Percentiles rank a stretch among this genome's conserved stretches.
These are phyloP conservation scores for Scedosporium minutisporum DNA, from an alignment of 2,329 filamentous ascomycete species.

Conservation along the genomic window DNA sequence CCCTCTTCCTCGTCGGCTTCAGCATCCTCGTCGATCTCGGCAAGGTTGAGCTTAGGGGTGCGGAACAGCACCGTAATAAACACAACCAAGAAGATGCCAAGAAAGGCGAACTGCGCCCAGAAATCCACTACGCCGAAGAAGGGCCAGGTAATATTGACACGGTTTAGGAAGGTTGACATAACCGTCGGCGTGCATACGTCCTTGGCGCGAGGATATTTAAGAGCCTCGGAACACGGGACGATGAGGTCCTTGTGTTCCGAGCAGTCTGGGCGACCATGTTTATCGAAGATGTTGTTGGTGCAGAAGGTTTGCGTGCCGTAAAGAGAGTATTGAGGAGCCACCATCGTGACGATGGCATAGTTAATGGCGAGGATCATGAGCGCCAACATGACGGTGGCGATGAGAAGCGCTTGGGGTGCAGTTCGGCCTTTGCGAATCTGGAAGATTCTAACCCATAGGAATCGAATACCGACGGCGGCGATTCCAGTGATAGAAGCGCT, in stretches of 20 bases:
- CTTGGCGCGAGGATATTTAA: slow-evolving; percentile 59
- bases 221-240: slow-evolving; percentile 70
- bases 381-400: slow-evolving; percentile 83
- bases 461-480: slow-evolving; percentile 80
- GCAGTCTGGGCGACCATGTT: slow-evolving; percentile 56
- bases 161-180: slow-evolving; percentile 86
- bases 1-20: slow-evolving; percentile 92
- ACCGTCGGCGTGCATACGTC: slow-evolving; percentile 85
- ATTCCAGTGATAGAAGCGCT: slow-evolving; percentile 79
- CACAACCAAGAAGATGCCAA: slow-evolving; percentile 73
- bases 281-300: slow-evolving; percentile 54
- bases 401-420: slow-evolving; percentile 80
- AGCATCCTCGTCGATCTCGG: slow-evolving; percentile 76
- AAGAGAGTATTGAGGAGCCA: slow-evolving; percentile 91
- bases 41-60: slow-evolving; percentile 66
- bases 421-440: slow-evolving; percentile 82
- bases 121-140: slow-evolving; percentile 91
- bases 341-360: slow-evolving; percentile 83
- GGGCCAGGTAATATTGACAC: slow-evolving; percentile 86
- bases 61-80: slow-evolving; percentile 72
- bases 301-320: slow-evolving; percentile 95
- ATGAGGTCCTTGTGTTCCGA: slow-evolving; percentile 60
- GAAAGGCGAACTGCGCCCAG: slow-evolving; percentile 91
- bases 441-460: slow-evolving; percentile 92
- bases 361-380: slow-evolving; percentile 86